These are phyloP conservation scores for Pezicula rhizophila DNA, from an alignment of 2,329 filamentous ascomycete genomes.

Conservation along the genomic window DNA sequence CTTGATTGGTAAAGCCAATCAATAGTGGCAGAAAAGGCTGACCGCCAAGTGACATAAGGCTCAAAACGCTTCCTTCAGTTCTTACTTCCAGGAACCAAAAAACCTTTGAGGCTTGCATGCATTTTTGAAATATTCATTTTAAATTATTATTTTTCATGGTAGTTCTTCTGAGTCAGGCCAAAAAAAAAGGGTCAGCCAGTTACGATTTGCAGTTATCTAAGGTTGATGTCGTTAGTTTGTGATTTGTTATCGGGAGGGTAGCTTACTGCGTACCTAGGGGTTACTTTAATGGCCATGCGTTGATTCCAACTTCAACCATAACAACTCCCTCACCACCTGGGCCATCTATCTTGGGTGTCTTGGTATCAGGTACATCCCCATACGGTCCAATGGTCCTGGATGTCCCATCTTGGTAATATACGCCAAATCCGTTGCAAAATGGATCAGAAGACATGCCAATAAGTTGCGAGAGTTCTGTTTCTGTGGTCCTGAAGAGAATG, in stretches of 20 bases:
- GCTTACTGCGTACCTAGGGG: no score
- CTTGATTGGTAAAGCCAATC: no score
- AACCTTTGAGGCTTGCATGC: no score
- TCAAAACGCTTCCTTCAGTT: no score
- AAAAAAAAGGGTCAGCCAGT: constrained; percentile 5
- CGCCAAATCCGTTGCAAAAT: not conserved
- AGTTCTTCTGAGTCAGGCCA: constrained; percentile 8
- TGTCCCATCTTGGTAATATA: constrained; percentile 3
- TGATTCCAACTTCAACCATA: constrained; percentile 11
- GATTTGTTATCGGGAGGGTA: not conserved
- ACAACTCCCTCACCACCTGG: constrained; percentile 7
- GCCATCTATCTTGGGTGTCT: constrained; percentile 8
- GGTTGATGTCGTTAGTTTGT: not conserved
- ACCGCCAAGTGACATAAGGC: no score
- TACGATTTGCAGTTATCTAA: not conserved
- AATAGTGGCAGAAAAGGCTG: no score
- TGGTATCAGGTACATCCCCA: not conserved
- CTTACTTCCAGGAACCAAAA: no score
- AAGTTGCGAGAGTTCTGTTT: constrained; percentile 1
- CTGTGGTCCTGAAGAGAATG: constrained; percentile 5
- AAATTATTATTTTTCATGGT: no score
- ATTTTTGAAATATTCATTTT: no score
- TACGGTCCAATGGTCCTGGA: not conserved
- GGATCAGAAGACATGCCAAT: constrained; percentile 8
- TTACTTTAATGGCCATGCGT: constrained; percentile 11